Base-by-base conservation (phyloP, 768 basidiomycete genomes). In the Gautieria morchelliformis region DNA sequence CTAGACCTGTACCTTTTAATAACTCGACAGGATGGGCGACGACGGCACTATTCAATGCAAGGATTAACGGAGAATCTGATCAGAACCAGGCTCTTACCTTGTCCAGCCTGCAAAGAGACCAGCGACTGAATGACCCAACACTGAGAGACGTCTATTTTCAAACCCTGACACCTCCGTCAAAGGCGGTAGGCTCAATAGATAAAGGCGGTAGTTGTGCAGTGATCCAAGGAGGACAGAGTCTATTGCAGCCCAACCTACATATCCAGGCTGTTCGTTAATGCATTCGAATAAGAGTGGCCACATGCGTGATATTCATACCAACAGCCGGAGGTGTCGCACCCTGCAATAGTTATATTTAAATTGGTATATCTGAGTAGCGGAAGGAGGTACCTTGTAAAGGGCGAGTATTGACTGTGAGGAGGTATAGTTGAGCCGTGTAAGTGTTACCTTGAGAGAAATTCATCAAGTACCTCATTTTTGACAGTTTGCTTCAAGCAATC, bases 1-100 rank as follows among this genome's bases (percentile, higher is more conserved):
- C 32, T 11, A 68, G 61, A 60, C 65, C 30, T 52, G 14, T 63
- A 77, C 83, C 82, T 78, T 92, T 92, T 59, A 92, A 71, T 54
- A 83, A 76, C 67, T 92, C 89, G 39, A 90, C 78, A 1, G 89
- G 88, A 14, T 86, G 88, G 5, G 89, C 87, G 27, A 89, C 69
- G 17, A 83, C 56, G 12, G 86, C 80, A 64, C 86, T 88, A 61
- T 17, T 32, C n/a, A n/a, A n/a, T n/a, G 47, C 33, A 53, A 53
- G 32, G 17, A 58, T 58, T 57, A 33, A 55, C 48, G 32, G 14
- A 50, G 35, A 57, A 59, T 52, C 45, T 46, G 48, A 49, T 8
- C 10, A 45, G 33, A 55, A 27, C 41, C 39, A 60, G 37, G 20
- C 58, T 56, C 60, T 59, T 64, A 84, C 79, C 85, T 87, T 4